Conservation (phyloP, 1,139 yeast genomes). For the Yamadazyma triangularis region DNA sequence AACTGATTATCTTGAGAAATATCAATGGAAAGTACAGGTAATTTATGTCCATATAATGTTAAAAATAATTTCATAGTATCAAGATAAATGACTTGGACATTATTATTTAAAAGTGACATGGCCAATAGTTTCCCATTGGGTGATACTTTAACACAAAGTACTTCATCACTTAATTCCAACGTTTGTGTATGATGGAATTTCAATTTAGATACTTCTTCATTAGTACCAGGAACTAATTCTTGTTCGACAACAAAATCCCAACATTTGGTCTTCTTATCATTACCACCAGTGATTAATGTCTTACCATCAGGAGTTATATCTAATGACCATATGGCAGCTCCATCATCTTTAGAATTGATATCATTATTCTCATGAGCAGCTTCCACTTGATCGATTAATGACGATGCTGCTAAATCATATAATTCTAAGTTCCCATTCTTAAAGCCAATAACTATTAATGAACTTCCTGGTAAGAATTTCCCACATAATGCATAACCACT, state of each 20-base stretch:
- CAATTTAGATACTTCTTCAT: constrained; percentile 48
- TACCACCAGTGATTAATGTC: constrained; percentile 85
- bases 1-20: constrained; percentile 84
- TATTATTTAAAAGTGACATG: constrained; percentile 81
- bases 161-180: constrained; percentile 81
- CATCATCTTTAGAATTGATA: constrained; percentile 25
- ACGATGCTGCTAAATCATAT: constrained; percentile 81
- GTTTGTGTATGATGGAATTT: constrained; percentile 72
- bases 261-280: constrained; percentile 83
- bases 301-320: constrained; percentile 87
- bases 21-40: constrained; percentile 88
- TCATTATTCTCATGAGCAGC: constrained; percentile 56
- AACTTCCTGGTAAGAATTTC: constrained; percentile 87
- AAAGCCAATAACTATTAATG: constrained; percentile 83
- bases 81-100: constrained; percentile 86
- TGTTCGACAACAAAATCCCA: constrained; percentile 77
- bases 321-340: constrained; percentile 86
- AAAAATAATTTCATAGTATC: constrained; percentile 84
- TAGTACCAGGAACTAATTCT: constrained; percentile 68
- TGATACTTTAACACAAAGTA: constrained; percentile 74
- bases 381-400: constrained; percentile 65
- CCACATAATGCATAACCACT: constrained; percentile 85
- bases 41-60: constrained; percentile 90
- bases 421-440: constrained; percentile 82
- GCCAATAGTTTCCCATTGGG: constrained; percentile 78